Evolutionary conservation across 352 stramenopile genomes (phyloP).

Genomic region (Phytophthora pinifolia): DNA sequence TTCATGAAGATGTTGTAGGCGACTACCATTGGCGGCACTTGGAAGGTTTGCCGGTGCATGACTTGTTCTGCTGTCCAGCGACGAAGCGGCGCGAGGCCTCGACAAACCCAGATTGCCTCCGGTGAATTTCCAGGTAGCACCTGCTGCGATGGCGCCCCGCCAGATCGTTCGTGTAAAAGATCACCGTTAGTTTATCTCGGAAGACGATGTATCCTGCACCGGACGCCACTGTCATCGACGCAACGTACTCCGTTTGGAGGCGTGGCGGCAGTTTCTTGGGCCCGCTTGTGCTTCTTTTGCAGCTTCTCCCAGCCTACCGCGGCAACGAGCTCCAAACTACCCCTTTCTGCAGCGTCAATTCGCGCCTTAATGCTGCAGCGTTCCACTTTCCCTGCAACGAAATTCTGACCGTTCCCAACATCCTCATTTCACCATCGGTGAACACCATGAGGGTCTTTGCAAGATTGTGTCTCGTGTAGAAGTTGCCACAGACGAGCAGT

Average conservation of each 20-base stretch:
- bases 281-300: slow-evolving; percentile 14
- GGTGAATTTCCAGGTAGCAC: background rate
- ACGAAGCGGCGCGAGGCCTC: background rate
- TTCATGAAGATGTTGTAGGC: too few species aligned
- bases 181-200: background rate
- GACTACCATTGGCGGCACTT: background rate
- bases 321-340: slow-evolving; percentile 5
- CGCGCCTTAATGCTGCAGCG: background rate
- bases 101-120: background rate
- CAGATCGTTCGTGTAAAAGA: slow-evolving; percentile 10
- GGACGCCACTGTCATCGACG: background rate
- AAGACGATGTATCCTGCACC: slow-evolving; percentile 1
- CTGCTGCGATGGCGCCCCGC: background rate
- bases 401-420: too few species aligned
- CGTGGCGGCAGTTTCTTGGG: too few species aligned
- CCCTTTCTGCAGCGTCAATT: slow-evolving; percentile 3
- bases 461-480: slow-evolving; percentile 12
- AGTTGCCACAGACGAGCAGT: slow-evolving; percentile 10
- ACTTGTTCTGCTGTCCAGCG: background rate
- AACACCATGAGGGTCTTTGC: slow-evolving; percentile 4
- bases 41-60: slow-evolving; percentile 2
- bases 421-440: slow-evolving; percentile 6
- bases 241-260: background rate
- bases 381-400: slow-evolving; percentile 10
- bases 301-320: slow-evolving; percentile 10